phyloP scores from a whole-genome alignment of 805 yeast genomes.

The Cyberlindnera misumaiensis region DNA sequence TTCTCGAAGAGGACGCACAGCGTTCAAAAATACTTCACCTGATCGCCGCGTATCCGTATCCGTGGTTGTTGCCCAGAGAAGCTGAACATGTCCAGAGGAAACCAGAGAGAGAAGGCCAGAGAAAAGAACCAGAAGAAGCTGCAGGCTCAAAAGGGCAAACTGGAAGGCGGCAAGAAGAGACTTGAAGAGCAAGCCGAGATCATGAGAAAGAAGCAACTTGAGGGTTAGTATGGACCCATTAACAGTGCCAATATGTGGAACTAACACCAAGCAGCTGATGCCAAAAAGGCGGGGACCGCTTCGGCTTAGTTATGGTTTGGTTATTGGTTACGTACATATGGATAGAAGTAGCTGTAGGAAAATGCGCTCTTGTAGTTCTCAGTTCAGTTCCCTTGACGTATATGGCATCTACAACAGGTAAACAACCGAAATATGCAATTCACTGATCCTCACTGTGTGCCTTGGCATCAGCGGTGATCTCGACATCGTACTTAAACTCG shows the following conservation, averaged over 20 bases:
- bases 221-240: slow-evolving; percentile 41
- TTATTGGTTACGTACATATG: too few relatives aligned
- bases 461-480: slow-evolving; percentile 58
- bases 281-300: slow-evolving; percentile 35
- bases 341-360: neutral
- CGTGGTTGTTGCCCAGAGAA: too few relatives aligned
- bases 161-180: slow-evolving; percentile 76
- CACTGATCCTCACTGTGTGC: slow-evolving; percentile 3
- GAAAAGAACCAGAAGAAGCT: slow-evolving; percentile 81
- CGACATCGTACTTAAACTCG: slow-evolving; percentile 90
- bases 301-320: neutral
- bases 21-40: too few relatives aligned
- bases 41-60: too few relatives aligned
- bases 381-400: too few relatives aligned
- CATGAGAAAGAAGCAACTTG: slow-evolving; percentile 82
- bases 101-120: slow-evolving; percentile 92
- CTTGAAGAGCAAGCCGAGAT: slow-evolving; percentile 87
- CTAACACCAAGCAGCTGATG: slow-evolving; percentile 36
- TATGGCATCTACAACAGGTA: too few relatives aligned
- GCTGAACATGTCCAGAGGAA: slow-evolving; percentile 82
- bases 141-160: slow-evolving; percentile 56
- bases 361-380: neutral
- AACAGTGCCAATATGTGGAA: neutral
- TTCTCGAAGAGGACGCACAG: too few relatives aligned
- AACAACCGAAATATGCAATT: too few relatives aligned